Conservation (phyloP, 176 grass and related monocot genomes). For the Ensete glaucum region DNA sequence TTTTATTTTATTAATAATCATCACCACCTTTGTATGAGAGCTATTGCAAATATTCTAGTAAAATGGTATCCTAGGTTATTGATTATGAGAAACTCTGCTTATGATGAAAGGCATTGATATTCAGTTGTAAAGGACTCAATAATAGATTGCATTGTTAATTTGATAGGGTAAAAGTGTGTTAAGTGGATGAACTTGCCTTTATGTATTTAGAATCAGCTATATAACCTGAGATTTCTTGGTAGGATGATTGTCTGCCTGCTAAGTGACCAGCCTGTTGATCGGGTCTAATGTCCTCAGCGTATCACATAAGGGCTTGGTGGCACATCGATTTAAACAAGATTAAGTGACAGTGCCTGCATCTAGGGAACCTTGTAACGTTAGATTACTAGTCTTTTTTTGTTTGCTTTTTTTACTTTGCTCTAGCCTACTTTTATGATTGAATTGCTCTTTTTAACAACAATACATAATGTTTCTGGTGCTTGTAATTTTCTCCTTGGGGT, state of each 20-base stretch:
- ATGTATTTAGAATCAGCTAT: background rate
- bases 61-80: too few relatives aligned
- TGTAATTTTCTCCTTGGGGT: background rate
- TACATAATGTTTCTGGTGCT: background rate
- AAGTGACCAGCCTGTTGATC: background rate
- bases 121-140: background rate
- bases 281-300: background rate
- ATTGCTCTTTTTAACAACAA: background rate
- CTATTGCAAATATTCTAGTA: too few relatives aligned
- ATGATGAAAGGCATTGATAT: background rate
- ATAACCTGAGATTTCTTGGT: background rate
- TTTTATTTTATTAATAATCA: too few relatives aligned
- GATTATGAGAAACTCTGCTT: too few relatives aligned
- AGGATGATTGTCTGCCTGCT: background rate
- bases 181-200: background rate
- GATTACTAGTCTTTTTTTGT: too few relatives aligned
- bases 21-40: too few relatives aligned
- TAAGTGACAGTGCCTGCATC: too few relatives aligned
- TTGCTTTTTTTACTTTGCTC: background rate
- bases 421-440: background rate
- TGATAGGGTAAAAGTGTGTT: background rate
- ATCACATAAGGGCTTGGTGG: background rate
- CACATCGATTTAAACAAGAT: too few relatives aligned
- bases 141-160: background rate
- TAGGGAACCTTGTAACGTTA: too few relatives aligned